phyloP scores from a whole-genome alignment of 306 rosid species.

The Astragalus glycyphyllos region DNA sequence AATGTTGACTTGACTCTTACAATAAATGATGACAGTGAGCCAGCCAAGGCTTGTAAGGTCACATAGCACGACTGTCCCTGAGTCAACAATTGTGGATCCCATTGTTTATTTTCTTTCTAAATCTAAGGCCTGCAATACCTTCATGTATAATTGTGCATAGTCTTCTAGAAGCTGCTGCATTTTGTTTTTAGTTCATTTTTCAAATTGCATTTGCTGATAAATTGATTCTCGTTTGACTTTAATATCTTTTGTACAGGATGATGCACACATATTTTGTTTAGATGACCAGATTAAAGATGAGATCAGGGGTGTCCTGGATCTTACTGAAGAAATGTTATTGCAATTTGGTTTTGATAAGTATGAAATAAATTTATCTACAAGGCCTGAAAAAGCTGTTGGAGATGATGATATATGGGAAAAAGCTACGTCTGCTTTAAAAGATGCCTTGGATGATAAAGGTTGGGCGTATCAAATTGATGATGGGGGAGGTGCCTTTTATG shows the following conservation, averaged over 20 bases:
- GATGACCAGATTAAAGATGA: slow-evolving; percentile 91
- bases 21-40: background rate
- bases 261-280: slow-evolving; percentile 96
- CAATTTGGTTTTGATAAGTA: slow-evolving; percentile 92
- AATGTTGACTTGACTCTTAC: background rate
- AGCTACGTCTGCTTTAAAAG: slow-evolving; percentile 86
- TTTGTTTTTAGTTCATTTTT: slow-evolving; percentile 15
- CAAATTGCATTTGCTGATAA: slow-evolving; percentile 9
- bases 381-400: slow-evolving; percentile 93
- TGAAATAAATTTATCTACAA: slow-evolving; percentile 92
- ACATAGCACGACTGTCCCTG: background rate
- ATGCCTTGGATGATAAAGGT: slow-evolving; percentile 91
- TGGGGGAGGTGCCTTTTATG: slow-evolving; percentile 98
- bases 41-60: slow-evolving; percentile 20
- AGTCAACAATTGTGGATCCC: background rate
- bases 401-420: slow-evolving; percentile 85
- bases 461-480: slow-evolving; percentile 93
- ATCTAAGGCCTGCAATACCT: slow-evolving; percentile 20
- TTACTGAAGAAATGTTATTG: slow-evolving; percentile 74
- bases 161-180: slow-evolving; percentile 17
- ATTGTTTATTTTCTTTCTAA: background rate
- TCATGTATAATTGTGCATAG: slow-evolving; percentile 25
- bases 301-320: slow-evolving; percentile 95
- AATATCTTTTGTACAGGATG: slow-evolving; percentile 72
- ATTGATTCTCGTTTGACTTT: slow-evolving; percentile 41